Percentiles rank a stretch among this genome's conserved stretches.
These are phyloP conservation scores for Dissophora globulifera DNA, from an alignment of 192 early-diverging fungal species.

Conservation along the genomic window DNA sequence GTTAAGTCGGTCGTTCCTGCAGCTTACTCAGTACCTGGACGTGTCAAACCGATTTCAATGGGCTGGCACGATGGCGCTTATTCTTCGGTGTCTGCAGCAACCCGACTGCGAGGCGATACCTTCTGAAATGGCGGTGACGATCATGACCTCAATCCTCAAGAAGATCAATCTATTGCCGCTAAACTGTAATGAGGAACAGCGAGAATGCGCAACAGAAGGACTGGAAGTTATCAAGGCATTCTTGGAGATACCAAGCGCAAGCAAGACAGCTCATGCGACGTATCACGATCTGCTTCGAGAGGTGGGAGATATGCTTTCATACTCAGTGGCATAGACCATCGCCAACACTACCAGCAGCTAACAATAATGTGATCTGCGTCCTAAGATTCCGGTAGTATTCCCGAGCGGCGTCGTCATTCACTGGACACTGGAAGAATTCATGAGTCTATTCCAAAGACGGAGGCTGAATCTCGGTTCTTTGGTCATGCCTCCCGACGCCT, in stretches of 20 bases:
- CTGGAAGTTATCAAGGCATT: constrained; percentile 61
- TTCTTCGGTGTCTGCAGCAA: constrained; percentile 56
- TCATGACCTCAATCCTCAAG: constrained; percentile 62
- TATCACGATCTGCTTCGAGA: constrained; percentile 67
- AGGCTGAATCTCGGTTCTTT: constrained; percentile 59
- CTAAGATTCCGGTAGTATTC: constrained; percentile 64
- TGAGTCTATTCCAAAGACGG: constrained; percentile 64
- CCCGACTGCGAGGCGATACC: constrained; percentile 57
- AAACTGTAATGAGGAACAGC: constrained; percentile 53
- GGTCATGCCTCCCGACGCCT: constrained; percentile 75
- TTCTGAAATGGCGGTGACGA: constrained; percentile 54
- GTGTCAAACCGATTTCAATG: constrained; percentile 58
- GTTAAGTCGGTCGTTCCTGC: constrained; percentile 36
- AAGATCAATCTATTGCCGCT: constrained; percentile 60
- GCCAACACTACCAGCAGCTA: too few species aligned
- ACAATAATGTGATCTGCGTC: not conserved
- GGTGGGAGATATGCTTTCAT: too few species aligned
- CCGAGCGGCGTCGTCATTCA: constrained; percentile 62
- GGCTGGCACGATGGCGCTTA: constrained; percentile 58
- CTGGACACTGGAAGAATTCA: constrained; percentile 69
- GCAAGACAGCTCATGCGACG: constrained; percentile 59
- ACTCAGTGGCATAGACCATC: too few species aligned
- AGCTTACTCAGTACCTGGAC: constrained; percentile 47
- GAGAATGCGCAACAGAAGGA: constrained; percentile 60
- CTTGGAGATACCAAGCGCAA: constrained; percentile 54